Evolutionary conservation across 2,329 filamentous ascomycete genomes (phyloP).

Genomic region (Shiraia sp.): DNA sequence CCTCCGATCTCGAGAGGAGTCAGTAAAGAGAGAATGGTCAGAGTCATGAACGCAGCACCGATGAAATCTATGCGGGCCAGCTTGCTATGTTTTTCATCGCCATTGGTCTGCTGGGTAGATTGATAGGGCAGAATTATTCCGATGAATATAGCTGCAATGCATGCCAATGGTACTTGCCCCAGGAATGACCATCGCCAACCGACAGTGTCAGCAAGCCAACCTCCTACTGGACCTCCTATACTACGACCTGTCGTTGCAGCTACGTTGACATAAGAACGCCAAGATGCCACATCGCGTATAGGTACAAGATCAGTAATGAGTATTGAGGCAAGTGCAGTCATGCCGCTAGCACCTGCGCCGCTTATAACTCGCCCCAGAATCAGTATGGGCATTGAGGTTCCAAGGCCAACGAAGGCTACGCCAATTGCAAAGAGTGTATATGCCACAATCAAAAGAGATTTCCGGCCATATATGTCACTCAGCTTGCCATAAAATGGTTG

Average conservation of each 20-base stretch:
- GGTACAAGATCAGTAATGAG: slow-evolving; percentile 57
- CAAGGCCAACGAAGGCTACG: slow-evolving; percentile 9
- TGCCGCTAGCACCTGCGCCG: slow-evolving; percentile 69
- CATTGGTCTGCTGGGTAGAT: not conserved
- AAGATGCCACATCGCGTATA: slow-evolving; percentile 52
- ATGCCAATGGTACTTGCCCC: slow-evolving; percentile 60
- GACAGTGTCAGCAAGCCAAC: slow-evolving; percentile 63
- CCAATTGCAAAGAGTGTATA: slow-evolving; percentile 50
- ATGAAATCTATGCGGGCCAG: slow-evolving; percentile 63
- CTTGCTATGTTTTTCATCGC: slow-evolving; percentile 10
- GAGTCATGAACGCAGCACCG: slow-evolving; percentile 55
- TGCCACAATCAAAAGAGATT: slow-evolving; percentile 43
- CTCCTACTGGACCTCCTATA: slow-evolving; percentile 61
- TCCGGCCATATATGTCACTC: slow-evolving; percentile 52
- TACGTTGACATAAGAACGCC: slow-evolving; percentile 58
- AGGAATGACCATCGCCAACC: slow-evolving; percentile 71
- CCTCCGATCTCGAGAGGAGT: slow-evolving; percentile 56
- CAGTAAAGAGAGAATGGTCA: slow-evolving; percentile 50
- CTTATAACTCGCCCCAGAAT: slow-evolving; percentile 60
- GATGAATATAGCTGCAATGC: slow-evolving; percentile 56
- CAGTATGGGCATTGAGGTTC: slow-evolving; percentile 14
- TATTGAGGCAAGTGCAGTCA: slow-evolving; percentile 53
- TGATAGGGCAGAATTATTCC: slow-evolving; percentile 26
- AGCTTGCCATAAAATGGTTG: slow-evolving; percentile 49
- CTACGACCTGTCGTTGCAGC: slow-evolving; percentile 55